Conservation (phyloP, 495 filamentous ascomycete species). For the Penicillium fimorum region DNA sequence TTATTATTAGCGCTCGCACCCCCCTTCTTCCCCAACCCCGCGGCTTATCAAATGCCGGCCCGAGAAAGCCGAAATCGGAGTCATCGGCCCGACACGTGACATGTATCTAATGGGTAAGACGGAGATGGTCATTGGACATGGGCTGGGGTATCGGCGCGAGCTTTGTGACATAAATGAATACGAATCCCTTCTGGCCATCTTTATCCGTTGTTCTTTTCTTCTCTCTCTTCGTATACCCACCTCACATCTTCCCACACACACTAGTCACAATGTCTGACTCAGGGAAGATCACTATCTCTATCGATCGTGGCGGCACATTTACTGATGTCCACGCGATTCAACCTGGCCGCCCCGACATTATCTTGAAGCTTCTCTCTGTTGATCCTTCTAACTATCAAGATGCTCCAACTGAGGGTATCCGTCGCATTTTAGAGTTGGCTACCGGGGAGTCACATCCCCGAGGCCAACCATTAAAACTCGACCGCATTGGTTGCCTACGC, state of each 20-base stretch:
- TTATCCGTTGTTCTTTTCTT: background rate
- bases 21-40: background rate
- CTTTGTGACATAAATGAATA: conserved; percentile 11
- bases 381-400: conserved; percentile 87
- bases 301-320: conserved; percentile 64
- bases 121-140: conserved; percentile 1
- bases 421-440: conserved; percentile 82
- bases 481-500: conserved; percentile 75
- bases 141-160: background rate
- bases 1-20: background rate
- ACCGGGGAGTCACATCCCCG: conserved; percentile 72
- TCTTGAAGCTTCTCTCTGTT: conserved; percentile 88
- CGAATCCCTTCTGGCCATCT: background rate
- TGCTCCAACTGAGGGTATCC: conserved; percentile 88
- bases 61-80: conserved; percentile 11
- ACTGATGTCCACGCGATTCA: conserved; percentile 60
- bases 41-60: conserved; percentile 19
- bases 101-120: conserved; percentile 4
- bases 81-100: conserved; percentile 40
- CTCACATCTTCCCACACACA: background rate
- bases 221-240: background rate
- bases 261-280: conserved; percentile 26
- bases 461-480: conserved; percentile 79
- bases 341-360: conserved; percentile 62
- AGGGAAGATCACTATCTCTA: conserved; percentile 45